These are phyloP conservation scores for Lentinula lateritia DNA, from an alignment of 768 basidiomycete species.

Conservation along the genomic window DNA sequence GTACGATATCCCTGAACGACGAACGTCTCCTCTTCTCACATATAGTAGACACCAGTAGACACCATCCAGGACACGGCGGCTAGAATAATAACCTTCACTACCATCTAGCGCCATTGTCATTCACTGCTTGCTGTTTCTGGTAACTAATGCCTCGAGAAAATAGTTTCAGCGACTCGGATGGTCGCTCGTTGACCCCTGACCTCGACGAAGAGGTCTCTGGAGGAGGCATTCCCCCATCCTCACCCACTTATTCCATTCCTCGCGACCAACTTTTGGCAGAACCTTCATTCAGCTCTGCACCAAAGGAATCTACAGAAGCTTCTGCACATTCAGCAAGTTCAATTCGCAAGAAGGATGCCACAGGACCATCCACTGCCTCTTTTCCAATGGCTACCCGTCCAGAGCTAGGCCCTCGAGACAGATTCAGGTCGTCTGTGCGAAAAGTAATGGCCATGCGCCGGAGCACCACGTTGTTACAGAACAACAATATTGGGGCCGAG, in stretches of 20 bases:
- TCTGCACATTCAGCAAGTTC: neutral
- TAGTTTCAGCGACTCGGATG: slow-evolving; percentile 62
- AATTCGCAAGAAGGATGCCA: slow-evolving; percentile 14
- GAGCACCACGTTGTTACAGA: slow-evolving; percentile 32
- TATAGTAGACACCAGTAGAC: too few species aligned
- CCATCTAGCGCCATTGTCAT: neutral
- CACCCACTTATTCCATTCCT: slow-evolving; percentile 15
- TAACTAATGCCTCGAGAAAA: slow-evolving; percentile 56
- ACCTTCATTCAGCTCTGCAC: neutral
- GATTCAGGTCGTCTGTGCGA: slow-evolving; percentile 49
- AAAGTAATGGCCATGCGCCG: slow-evolving; percentile 62
- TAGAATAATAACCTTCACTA: too few species aligned
- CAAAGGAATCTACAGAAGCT: neutral
- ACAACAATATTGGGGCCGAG: slow-evolving; percentile 53
- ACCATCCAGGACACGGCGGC: too few species aligned
- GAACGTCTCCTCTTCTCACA: too few species aligned
- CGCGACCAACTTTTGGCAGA: neutral
- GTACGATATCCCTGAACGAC: too few species aligned
- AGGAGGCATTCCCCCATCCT: slow-evolving; percentile 8
- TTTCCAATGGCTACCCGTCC: slow-evolving; percentile 11
- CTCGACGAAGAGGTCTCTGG: slow-evolving; percentile 36
- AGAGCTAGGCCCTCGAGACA: slow-evolving; percentile 36
- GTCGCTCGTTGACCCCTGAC: slow-evolving; percentile 64
- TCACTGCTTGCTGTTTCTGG: neutral
- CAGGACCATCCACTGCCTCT: slow-evolving; percentile 11